Evolutionary conservation across 495 filamentous ascomycete species (phyloP), one percentile per base, ranked within the genome.

Genomic region (Trichoderma erinaceum): DNA sequence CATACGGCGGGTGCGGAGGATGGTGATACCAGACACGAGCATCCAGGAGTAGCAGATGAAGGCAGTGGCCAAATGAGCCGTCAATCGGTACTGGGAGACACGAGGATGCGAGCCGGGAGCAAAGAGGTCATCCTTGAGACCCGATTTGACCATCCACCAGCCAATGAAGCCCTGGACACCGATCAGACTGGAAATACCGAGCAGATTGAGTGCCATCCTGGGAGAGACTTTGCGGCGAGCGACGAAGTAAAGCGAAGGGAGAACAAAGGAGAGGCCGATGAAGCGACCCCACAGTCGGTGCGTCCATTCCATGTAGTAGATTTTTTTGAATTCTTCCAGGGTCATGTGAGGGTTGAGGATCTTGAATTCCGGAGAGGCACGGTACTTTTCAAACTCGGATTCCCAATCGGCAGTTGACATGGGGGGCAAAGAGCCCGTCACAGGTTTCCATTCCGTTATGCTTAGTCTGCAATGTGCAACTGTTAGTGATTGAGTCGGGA

Each of bases 91-190:
- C 78, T 99, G 95, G 74, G 87, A 91, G 41, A 99, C 95, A 66
- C 95, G 87, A 0, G 95, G 95, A 76, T 97, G 92, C 66, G 86
- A 88, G 8, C 94, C 96, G 1, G 91, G 89, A 3, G 90, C 92
- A 73, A 98, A 97, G 21, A 98, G 86, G 73, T 98, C 93, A 75
- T 99, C 95, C 71, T 92, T 92, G 68, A 99, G 81, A 2, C 95
- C 95, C 0, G 90, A 93, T 77, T 96, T 96, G 71, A 99, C 95
- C 95, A 99, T 99, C 92, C 94, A 99, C 95, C 95, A 99, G 12
- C 95, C 95, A 61, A 99, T 84, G 71, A 95, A 88, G 11, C 96
- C 95, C 78, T 99, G 95, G 76, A 97, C 95, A 41, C 92, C 96
- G 76, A 99, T 97, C 65, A 97, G 79, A 43, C 83, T 88, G 25